Evolutionary conservation across 768 basidiomycete genomes (phyloP).

Genomic region (Russula emetica): DNA sequence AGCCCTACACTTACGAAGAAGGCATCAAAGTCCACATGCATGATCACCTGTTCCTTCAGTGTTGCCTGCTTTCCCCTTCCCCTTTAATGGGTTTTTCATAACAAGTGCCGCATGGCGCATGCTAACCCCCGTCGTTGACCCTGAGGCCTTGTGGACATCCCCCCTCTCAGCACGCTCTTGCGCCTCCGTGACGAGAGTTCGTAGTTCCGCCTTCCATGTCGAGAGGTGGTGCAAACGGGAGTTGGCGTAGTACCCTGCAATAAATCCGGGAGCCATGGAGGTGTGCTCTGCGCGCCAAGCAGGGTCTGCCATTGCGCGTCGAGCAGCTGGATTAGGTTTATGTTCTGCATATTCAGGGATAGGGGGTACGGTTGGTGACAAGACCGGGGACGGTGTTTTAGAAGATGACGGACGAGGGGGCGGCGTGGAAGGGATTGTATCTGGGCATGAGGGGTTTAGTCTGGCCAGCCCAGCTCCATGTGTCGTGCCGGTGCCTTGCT

Average conservation of each 20-base stretch:
- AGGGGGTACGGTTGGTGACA: constrained; percentile 41
- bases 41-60: constrained; percentile 61
- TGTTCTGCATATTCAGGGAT: constrained; percentile 65
- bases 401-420: constrained; percentile 30
- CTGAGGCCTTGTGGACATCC: constrained; percentile 28
- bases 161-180: constrained; percentile 61
- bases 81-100: constrained; percentile 52
- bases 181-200: constrained; percentile 71
- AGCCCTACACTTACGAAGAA: constrained; percentile 96
- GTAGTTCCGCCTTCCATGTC: constrained; percentile 89
- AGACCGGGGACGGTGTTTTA: constrained; percentile 43
- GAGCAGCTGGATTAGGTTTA: constrained; percentile 65
- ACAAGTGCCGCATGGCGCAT: constrained; percentile 44
- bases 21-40: constrained; percentile 95
- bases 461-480: neutral
- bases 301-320: constrained; percentile 75
- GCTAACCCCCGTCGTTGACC: constrained; percentile 26
- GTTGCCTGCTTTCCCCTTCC: constrained; percentile 51
- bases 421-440: neutral
- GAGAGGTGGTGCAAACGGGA: constrained; percentile 91
- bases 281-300: constrained; percentile 89
- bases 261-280: constrained; percentile 78
- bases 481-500: constrained; percentile 1
- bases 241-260: constrained; percentile 66
- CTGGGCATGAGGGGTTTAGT: constrained; percentile 1